Evolutionary conservation across 2,329 filamentous ascomycete species (phyloP), one percentile per base, ranked within the genome.

Genomic region (Fusarium euwallaceae): DNA sequence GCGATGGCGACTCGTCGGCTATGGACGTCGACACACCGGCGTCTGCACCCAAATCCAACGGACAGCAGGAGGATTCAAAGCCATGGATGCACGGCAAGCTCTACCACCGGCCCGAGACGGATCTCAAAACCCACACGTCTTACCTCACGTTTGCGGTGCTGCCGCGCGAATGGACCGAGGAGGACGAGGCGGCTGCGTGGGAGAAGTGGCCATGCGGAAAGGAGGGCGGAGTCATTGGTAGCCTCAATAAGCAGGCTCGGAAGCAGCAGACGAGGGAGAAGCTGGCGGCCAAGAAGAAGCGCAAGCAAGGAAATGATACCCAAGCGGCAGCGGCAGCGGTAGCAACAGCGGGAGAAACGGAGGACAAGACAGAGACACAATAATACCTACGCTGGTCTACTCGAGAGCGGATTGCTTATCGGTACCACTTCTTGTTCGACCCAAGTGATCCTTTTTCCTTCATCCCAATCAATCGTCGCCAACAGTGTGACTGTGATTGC

Each of bases 101-200:
- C 45, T 88, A 95, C 34, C 94, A 97, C 78, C 90, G 95, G 27
- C 92, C 94, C 0, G 97, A 99, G 84, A 86, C 92, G 0, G 97
- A 99, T 79, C 86, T 98, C 70, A 98, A 98, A 88, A 97, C 94
- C 9, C 97, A 99, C 83, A 99, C 97, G 0, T 97, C 94, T n/a
- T 99, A 99, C 82, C 88, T 99, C 6, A 93, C 97, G 6, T 99
- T 99, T 85, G 97, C 97, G 0, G 86, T 97, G 4, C 84, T 99
- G 70, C 96, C 97, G n/a, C 88, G 91, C 51, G 92, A 94, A 72
- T 99, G 97, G 97, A 92, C 87, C 0, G 92, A 91, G 39, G 93
- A 93, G 70, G 94, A 98, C 75, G 97, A 99, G 83, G 88, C 88
- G 36, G 88, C 88, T 34, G 91, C 92, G 61, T 84, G 88, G 74